These are phyloP conservation scores for Fusarium chlamydosporum DNA, from an alignment of 2,329 filamentous ascomycete species.

Conservation along the genomic window DNA sequence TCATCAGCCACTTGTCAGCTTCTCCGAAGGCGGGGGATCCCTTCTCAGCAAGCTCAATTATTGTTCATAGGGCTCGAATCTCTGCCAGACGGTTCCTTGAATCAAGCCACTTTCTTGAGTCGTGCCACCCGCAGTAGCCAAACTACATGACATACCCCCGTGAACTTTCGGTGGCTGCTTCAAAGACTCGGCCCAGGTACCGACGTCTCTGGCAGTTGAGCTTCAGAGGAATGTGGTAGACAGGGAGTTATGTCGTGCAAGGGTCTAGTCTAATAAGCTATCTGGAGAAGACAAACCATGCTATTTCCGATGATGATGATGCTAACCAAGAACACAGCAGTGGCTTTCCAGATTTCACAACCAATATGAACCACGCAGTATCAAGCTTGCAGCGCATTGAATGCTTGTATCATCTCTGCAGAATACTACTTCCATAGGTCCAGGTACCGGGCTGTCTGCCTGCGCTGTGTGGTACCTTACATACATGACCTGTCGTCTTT, in stretches of 20 bases:
- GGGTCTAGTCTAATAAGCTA: constrained; percentile 21
- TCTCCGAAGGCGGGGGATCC: background rate
- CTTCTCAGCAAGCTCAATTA: background rate
- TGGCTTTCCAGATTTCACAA: background rate
- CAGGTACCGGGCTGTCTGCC: background rate
- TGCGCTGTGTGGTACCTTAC: background rate
- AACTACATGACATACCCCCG: background rate
- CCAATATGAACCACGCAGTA: background rate
- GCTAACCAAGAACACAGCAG: background rate
- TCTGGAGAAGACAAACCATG: constrained; percentile 8
- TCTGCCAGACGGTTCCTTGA: background rate
- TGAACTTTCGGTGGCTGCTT: constrained; percentile 10
- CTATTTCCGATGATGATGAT: constrained; percentile 17
- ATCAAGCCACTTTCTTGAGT: background rate
- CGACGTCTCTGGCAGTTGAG: constrained; percentile 34
- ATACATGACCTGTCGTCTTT: constrained; percentile 21
- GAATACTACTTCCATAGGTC: constrained; percentile 25
- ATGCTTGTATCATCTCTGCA: constrained; percentile 14
- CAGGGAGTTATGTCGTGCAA: constrained; percentile 43
- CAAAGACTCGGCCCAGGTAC: constrained; percentile 34
- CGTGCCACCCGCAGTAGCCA: background rate
- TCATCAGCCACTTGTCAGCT: constrained; percentile 2
- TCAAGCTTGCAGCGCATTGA: background rate
- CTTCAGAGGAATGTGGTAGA: constrained; percentile 46
- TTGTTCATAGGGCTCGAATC: background rate